Evolutionary conservation across 306 rosid genomes (phyloP), one percentile per base, ranked within the genome.

Genomic region (Lathyrus oleraceus): DNA sequence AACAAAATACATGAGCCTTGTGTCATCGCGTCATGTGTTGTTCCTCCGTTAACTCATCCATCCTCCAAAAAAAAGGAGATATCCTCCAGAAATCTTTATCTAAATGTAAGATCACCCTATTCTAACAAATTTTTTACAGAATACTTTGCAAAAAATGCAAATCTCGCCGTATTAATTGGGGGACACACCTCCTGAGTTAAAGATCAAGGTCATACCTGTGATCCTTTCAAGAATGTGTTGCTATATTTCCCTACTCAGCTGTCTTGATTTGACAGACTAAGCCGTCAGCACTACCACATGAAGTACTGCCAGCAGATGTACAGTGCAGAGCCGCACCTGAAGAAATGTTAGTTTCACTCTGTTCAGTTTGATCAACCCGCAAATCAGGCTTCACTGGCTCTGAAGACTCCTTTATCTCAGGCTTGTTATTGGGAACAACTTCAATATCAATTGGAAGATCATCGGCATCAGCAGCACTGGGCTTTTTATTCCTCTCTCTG

Each of bases 241-340:
- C 48, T 30, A 44, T 68, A 67, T 67, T 67, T 36, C 69, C 79
- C 73, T 73, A 42, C 81, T 79, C 71, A 79, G 77, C 87, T 80
- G 71, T 83, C 88, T 85, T 72, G 79, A 75, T 85, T 84, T 61
- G 88, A 82, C 53, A 77, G 63, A 79, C 78, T 32, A 76, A 69
- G 70, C 71, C 87, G 75, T 76, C 87, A 17, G 86, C 35, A 66
- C 74, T 71, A 54, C 85, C 70, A 45, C 84, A 48, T 10, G 87
- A 81, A 60, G 78, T 57, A 52, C 45, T 76, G 43, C 83, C 85
- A 47, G 77, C 61, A 69, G 89, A 70, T 42, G 84, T 74, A 20
- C 82, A 81, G 71, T 72, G 81, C 83, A 84, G 73, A 75, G 79
- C 77, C 74, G 63, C 76, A 19, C 64, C 81, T 35, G 85, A 74